Base-by-base conservation (phyloP, 495 filamentous ascomycete genomes). In the Podospora bellae-mahoneyi region DNA sequence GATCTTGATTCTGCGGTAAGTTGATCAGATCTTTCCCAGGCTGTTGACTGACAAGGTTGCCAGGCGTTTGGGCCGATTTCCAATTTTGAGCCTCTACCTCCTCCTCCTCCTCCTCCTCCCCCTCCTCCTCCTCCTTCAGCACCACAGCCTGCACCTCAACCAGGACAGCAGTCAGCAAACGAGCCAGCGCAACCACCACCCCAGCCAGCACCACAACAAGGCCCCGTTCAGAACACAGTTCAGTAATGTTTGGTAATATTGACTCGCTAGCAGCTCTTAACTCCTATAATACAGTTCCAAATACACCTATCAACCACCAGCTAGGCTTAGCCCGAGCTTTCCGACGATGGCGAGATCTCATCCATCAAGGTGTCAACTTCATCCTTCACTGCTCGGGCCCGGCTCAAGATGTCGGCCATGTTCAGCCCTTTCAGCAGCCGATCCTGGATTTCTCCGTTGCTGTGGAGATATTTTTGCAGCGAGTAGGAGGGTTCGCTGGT, bases 1-100 rank as follows among this genome's bases (percentile, higher is more conserved):
- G 72, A 74, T 64, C 44, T 74, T 5, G 74, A 75, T 57, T 64
- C 75, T n/a, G 75, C 75, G 16, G 75, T 75, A 68, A 55, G 73
- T 71, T 13, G 26, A 9, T 23, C 13, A 44, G n/a, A 58, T 10
- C 23, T 15, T 16, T 48, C 9, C 39, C 7, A 10, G 15, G 13
- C 3, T 9, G 5, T 7, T 2, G 5, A 34, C 60, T 62, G 23
- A 62, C 60, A 19, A 26, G 60, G 27, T 30, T 30, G 16, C 2
- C 15, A 73, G 74, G 71, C 71, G 10, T 75, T 72, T 69, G 73
- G 73, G 5, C 71, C 74, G 2, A 71, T 76, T 54, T 30, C 48
- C 16, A 66, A 67, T 26, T 75, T 73, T 62, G 64, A 58, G 32
- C 34, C 26, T 20, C 55, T n/a, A 18, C 4, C 23, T 9, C n/a